phyloP scores from a whole-genome alignment of 345 rosid species.

The Iberis pinnata region DNA sequence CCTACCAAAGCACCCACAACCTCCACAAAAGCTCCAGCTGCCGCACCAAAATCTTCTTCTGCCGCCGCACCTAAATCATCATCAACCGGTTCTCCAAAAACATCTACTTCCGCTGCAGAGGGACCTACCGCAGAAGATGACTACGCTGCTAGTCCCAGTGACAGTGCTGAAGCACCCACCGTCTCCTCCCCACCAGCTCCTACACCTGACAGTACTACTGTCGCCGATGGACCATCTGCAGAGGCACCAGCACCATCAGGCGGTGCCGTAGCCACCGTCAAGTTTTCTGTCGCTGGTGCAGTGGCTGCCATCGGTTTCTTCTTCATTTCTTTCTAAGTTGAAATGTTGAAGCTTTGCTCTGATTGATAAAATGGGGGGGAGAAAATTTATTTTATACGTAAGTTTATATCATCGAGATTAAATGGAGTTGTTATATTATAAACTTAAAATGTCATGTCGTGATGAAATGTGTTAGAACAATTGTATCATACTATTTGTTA shows the following conservation, averaged over 20 bases:
- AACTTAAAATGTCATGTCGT: too few relatives aligned
- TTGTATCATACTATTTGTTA: too few relatives aligned
- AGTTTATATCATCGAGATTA: too few relatives aligned
- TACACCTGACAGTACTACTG: constrained; percentile 14
- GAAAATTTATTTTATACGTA: too few relatives aligned
- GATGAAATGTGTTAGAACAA: too few relatives aligned
- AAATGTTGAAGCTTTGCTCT: too few relatives aligned
- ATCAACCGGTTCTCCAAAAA: constrained; percentile 15
- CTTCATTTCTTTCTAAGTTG: constrained; percentile 20
- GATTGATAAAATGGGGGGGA: too few relatives aligned
- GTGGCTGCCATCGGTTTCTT: neutral
- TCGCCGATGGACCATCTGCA: constrained; percentile 11
- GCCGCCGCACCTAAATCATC: constrained; percentile 22
- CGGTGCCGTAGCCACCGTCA: constrained; percentile 5
- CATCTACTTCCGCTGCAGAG: constrained; percentile 2
- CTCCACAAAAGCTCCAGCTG: constrained; percentile 18
- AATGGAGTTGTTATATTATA: too few relatives aligned
- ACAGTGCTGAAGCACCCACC: constrained; percentile 1
- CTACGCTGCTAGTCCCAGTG: constrained; percentile 21
- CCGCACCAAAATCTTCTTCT: constrained; percentile 29
- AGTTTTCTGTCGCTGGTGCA: neutral
- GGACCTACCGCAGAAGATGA: constrained; percentile 25
- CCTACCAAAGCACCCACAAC: constrained; percentile 23
- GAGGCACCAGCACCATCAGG: constrained; percentile 12
- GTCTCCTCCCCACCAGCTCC: constrained; percentile 20